Percentiles rank a stretch among this genome's conserved stretches.
Evolutionary conservation across 2,329 filamentous ascomycete genomes (phyloP).

Genomic region (Aquanectria penicillioides): DNA sequence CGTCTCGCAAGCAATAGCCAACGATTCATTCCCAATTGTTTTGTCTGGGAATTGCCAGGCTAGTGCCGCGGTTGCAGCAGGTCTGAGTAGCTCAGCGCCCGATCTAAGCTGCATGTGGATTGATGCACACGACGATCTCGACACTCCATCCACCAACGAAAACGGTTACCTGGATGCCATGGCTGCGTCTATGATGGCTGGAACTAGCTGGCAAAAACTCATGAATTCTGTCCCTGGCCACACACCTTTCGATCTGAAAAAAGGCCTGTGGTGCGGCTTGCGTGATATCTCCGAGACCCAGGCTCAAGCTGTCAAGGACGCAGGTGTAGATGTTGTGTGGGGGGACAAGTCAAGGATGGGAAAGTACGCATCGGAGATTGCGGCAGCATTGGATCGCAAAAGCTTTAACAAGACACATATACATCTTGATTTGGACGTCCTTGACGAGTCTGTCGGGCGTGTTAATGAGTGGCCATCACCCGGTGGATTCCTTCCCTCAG

Average conservation of each 20-base stretch:
- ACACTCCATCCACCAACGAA: neutral
- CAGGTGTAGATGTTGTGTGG: neutral
- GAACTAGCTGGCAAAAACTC: neutral
- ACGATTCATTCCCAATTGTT: neutral
- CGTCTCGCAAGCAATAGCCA: neutral
- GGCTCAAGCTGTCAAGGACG: neutral
- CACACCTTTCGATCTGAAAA: neutral
- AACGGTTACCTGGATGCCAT: neutral
- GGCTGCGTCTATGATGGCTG: slow-evolving; percentile 1
- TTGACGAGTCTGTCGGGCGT: slow-evolving; percentile 3
- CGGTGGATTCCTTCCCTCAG: neutral
- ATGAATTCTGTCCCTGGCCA: slow-evolving; percentile 4
- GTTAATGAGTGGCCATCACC: slow-evolving; percentile 3
- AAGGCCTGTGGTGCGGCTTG: neutral
- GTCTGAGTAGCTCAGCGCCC: neutral
- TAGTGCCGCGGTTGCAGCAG: neutral
- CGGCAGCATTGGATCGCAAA: neutral
- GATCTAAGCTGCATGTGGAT: neutral
- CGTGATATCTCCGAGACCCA: neutral
- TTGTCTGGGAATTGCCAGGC: slow-evolving; percentile 1
- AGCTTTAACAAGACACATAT: neutral
- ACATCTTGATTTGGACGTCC: neutral
- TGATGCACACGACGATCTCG: slow-evolving; percentile 1
- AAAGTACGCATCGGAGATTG: neutral
- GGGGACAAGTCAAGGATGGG: neutral